Percentiles rank a stretch among this genome's conserved stretches.
These are phyloP conservation scores for Yarrowia yakushimensis DNA, from an alignment of 805 yeast species.

Conservation along the genomic window DNA sequence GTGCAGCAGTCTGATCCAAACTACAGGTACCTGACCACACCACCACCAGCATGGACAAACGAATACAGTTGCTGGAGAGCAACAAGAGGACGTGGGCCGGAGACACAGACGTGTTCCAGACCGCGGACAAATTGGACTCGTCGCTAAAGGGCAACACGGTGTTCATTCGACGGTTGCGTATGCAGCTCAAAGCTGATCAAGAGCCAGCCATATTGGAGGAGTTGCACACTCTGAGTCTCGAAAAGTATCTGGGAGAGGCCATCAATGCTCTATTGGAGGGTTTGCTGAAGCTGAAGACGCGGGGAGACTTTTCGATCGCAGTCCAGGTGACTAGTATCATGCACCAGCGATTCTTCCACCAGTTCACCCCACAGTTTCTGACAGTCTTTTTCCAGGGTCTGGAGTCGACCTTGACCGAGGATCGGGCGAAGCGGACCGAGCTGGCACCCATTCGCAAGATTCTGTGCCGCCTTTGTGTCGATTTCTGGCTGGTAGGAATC, in stretches of 20 bases:
- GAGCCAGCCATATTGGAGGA: slow-evolving; percentile 53
- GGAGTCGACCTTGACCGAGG: slow-evolving; percentile 6
- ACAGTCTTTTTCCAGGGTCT: slow-evolving; percentile 4
- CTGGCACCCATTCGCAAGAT: slow-evolving; percentile 45
- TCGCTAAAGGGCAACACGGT: slow-evolving; percentile 78
- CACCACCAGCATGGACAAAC: slow-evolving; percentile 19
- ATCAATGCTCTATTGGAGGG: slow-evolving; percentile 62
- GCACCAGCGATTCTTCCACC: slow-evolving; percentile 65
- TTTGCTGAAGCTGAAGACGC: slow-evolving; percentile 48
- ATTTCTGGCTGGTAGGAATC: slow-evolving; percentile 56
- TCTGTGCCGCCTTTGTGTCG: slow-evolving; percentile 52
- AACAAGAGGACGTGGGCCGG: slow-evolving; percentile 11
- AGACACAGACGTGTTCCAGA: slow-evolving; percentile 28
- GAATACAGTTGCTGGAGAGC: slow-evolving; percentile 18
- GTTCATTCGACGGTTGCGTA: slow-evolving; percentile 65
- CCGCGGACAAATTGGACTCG: slow-evolving; percentile 46
- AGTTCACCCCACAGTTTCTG: slow-evolving; percentile 46
- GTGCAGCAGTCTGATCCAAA: neutral
- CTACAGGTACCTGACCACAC: neutral
- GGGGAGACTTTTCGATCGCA: slow-evolving; percentile 59
- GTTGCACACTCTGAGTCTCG: slow-evolving; percentile 58
- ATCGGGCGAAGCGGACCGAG: slow-evolving; percentile 11
- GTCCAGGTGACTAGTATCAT: slow-evolving; percentile 65
- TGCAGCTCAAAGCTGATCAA: slow-evolving; percentile 54
- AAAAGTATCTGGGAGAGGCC: slow-evolving; percentile 71